phyloP scores from a whole-genome alignment of 2,329 filamentous ascomycete genomes.

The Clonostachys chloroleuca region DNA sequence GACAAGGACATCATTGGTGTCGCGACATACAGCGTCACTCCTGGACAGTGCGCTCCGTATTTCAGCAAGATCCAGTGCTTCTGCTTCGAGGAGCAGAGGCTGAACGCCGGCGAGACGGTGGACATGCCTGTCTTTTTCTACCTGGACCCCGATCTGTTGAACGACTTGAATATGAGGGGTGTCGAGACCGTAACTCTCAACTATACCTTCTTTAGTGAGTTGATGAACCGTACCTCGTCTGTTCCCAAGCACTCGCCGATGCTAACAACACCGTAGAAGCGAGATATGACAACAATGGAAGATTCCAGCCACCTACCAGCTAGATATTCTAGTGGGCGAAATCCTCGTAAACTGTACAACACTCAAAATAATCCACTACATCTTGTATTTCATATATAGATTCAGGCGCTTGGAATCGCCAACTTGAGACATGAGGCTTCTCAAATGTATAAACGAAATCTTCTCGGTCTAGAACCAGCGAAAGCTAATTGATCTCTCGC shows the following conservation, averaged over 20 bases:
- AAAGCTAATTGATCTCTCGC: too few relatives aligned
- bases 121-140: constrained; percentile 99
- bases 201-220: constrained; percentile 97
- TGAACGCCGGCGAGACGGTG: constrained; percentile 93
- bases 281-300: constrained; percentile 39
- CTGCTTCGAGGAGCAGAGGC: constrained; percentile 94
- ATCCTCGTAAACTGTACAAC: background rate
- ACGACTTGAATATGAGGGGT: constrained; percentile 86
- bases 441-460: too few relatives aligned
- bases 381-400: background rate
- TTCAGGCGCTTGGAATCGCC: too few relatives aligned
- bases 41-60: constrained; percentile 91
- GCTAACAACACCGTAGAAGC: constrained; percentile 35
- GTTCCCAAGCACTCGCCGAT: constrained; percentile 1
- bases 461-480: too few relatives aligned
- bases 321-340: too few relatives aligned
- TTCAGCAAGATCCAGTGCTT: constrained; percentile 99
- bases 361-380: background rate
- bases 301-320: constrained; percentile 29
- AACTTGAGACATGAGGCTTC: too few relatives aligned
- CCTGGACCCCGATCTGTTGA: constrained; percentile 90
- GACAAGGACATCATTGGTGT: constrained; percentile 95
- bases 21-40: constrained; percentile 95
- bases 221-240: background rate
- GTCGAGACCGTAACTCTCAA: constrained; percentile 94